Base-by-base conservation (phyloP, 345 rosid genomes). In the Citrus australasica region DNA sequence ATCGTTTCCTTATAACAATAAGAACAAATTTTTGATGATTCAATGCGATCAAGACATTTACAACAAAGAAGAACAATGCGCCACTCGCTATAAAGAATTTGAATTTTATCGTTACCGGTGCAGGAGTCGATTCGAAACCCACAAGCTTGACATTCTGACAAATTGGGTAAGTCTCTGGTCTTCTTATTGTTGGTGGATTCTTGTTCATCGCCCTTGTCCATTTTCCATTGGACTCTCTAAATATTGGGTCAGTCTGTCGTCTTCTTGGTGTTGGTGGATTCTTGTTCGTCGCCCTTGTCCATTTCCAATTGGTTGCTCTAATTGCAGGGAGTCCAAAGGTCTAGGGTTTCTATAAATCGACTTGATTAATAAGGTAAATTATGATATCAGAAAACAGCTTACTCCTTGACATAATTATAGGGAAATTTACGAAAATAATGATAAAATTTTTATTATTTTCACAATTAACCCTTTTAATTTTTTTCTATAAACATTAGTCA, bases 141-240 rank as follows among this genome's bases (percentile, higher is more conserved):
- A 55, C 95, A 91, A 6, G 92, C 82, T 13, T 87, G 92, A 75
- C 95, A 91, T 83, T 88, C 89, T 21, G 86, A 72, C 37, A 88
- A 68, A 77, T 89, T 82, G 67, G 93, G 93, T 62, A 87, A 78
- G 62, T 88, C 88, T 56, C 94, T 82, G 35, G 91, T 89, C 77
- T 74, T 88, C 75, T 79, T 90, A 24, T 14, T 55, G 62, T 51
- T 48, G 51, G 76, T 22, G 48, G 51, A 53, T 71, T 71, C 75
- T 51, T 35, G 65, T 7, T 35, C 42, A 13, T 58, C 22, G 24
- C 48, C 66, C 27, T 73, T 73, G 48, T 35, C 35, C 76, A 73
- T 73, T 33, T 13, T 46, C 56, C 6, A n/a, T 6, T 30, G 37
- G 51, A 46, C 51, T 46, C 51, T 46, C 17, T 46, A 9, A 27